Evolutionary conservation across 2,329 filamentous ascomycete genomes (phyloP).

Genomic region (Venturia asperata): DNA sequence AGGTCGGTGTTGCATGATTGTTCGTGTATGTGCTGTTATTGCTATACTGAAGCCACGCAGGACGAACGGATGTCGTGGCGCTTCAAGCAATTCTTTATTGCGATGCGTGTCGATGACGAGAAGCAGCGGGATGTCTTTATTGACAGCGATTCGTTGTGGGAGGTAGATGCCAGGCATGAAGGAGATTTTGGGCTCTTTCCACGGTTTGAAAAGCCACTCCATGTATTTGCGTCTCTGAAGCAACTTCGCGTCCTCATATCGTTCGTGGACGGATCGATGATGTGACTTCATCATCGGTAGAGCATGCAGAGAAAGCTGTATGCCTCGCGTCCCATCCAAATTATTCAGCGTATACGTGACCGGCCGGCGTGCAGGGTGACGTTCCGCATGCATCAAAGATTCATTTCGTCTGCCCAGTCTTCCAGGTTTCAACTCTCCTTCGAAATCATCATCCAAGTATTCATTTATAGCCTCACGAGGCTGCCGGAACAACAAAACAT

Average conservation of each 20-base stretch:
- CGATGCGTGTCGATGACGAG: constrained; percentile 12
- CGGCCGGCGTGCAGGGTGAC: background rate
- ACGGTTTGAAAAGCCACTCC: constrained; percentile 15
- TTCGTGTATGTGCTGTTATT: constrained; percentile 17
- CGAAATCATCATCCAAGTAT: constrained; percentile 1
- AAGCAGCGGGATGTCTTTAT: constrained; percentile 8
- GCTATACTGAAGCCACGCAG: constrained; percentile 13
- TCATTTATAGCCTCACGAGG: background rate
- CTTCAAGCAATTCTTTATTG: constrained; percentile 3
- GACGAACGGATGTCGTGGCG: constrained; percentile 2
- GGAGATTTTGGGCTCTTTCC: constrained; percentile 13
- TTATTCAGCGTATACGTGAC: background rate
- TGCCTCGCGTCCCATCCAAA: background rate
- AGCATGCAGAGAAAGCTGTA: constrained; percentile 11
- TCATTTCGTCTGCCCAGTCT: background rate
- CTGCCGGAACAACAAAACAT: constrained; percentile 13
- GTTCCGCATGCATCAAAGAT: background rate
- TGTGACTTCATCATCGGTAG: constrained; percentile 14
- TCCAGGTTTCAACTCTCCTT: background rate
- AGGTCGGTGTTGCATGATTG: constrained; percentile 15
- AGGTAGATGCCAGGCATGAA: constrained; percentile 17
- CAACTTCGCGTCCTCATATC: constrained; percentile 14
- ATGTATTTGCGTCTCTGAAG: constrained; percentile 8
- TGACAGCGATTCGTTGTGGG: constrained; percentile 8
- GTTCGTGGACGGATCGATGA: background rate